Percentiles rank a stretch among this genome's conserved stretches.
These are phyloP conservation scores for Blastobotrys malaysiensis DNA, from an alignment of 1,139 yeast genomes.

Conservation along the genomic window DNA sequence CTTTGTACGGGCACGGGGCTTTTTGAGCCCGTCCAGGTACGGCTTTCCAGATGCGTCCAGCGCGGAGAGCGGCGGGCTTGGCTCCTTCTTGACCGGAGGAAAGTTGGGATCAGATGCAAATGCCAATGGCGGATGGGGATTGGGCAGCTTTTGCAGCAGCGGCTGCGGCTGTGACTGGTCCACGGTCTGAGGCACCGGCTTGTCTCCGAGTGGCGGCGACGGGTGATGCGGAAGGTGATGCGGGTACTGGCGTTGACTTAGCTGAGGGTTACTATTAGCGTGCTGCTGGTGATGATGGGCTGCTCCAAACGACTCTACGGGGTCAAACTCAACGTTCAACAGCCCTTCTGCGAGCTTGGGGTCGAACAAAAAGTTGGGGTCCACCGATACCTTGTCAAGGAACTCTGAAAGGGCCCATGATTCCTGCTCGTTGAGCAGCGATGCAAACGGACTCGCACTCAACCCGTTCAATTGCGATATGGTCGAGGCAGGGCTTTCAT, in stretches of 20 bases:
- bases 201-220: too few relatives aligned
- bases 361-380: constrained; percentile 33
- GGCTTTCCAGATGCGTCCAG: background rate
- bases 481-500: background rate
- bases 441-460: constrained; percentile 12
- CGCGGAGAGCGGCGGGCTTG: background rate
- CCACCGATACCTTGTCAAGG: constrained; percentile 35
- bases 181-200: background rate
- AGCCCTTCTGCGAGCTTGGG: constrained; percentile 30
- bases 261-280: too few relatives aligned
- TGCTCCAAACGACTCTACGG: background rate
- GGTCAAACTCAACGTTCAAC: constrained; percentile 22
- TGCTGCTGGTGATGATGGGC: too few relatives aligned
- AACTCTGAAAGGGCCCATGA: constrained; percentile 34
- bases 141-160: background rate
- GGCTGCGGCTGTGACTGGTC: background rate
- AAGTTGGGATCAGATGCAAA: constrained; percentile 15
- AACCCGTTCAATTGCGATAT: background rate
- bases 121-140: constrained; percentile 13
- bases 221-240: background rate
- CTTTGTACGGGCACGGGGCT: background rate
- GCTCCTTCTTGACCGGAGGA: constrained; percentile 14
- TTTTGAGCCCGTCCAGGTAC: background rate
- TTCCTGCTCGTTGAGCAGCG: constrained; percentile 34
- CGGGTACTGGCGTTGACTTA: constrained; percentile 5